Percentiles rank a stretch among this genome's conserved stretches.
phyloP scores from a whole-genome alignment of 495 filamentous ascomycete species.

The Massariosphaeria phaeospora region DNA sequence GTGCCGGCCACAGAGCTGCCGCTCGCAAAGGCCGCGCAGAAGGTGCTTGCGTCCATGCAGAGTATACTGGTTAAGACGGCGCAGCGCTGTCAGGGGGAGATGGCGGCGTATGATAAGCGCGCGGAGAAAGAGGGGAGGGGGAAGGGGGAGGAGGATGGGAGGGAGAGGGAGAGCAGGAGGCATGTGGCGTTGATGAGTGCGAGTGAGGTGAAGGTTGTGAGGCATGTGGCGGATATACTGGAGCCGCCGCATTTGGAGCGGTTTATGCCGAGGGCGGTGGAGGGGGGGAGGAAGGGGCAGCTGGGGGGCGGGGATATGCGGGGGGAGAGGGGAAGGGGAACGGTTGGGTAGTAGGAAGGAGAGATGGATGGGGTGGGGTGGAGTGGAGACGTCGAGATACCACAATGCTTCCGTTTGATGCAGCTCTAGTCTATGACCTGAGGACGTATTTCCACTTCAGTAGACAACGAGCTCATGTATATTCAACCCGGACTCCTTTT shows the following conservation, averaged over 20 bases:
- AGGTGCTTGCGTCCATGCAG: conserved; percentile 92
- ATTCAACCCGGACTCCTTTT: too few species aligned
- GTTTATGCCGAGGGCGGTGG: conserved; percentile 53
- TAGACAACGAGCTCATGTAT: too few species aligned
- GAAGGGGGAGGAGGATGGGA: conserved; percentile 36
- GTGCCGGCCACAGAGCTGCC: conserved; percentile 61
- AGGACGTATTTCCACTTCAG: background rate
- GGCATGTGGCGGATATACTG: conserved; percentile 61
- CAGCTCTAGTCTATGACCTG: background rate
- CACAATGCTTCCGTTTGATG: background rate
- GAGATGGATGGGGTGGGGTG: background rate
- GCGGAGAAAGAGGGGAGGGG: conserved; percentile 31
- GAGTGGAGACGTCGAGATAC: background rate
- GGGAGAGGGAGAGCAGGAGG: conserved; percentile 56
- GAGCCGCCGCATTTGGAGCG: conserved; percentile 51
- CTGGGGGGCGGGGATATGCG: conserved; percentile 23
- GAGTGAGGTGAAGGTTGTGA: conserved; percentile 72
- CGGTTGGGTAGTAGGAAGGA: background rate
- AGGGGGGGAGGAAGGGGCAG: conserved; percentile 25
- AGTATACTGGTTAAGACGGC: conserved; percentile 73
- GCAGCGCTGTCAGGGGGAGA: conserved; percentile 56
- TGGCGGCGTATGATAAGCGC: conserved; percentile 38
- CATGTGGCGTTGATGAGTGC: conserved; percentile 68
- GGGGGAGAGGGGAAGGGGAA: conserved; percentile 6
- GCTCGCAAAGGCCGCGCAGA: conserved; percentile 73